Evolutionary conservation across 2,329 filamentous ascomycete species (phyloP), one percentile per base, ranked within the genome.

Genomic region (Macrophomina pseudophaseolina): DNA sequence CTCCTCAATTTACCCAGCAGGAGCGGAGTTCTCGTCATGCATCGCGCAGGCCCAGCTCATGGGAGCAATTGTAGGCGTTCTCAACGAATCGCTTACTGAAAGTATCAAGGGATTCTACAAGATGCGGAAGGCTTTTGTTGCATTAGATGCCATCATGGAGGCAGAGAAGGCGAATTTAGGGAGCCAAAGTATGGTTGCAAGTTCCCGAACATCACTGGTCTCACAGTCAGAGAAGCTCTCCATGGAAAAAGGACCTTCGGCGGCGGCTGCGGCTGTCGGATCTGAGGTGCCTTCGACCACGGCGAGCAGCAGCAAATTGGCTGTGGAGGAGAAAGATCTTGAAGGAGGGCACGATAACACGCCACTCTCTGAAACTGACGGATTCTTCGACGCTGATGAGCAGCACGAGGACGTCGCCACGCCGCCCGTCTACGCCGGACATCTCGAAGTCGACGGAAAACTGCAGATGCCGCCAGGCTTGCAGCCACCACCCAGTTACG

Each of bases 1-100:
- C 69, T 89, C 84, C 67, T 79, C 81, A 56, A 88, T 97, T 30
- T 97, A 97, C 72, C 88, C 91, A 0, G 85, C 91, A 0, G 95
- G 95, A 1, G 91, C 91, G 5, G 94, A 99, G 80, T 98, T 91
- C 76, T 88, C 92, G 2, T 83, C 98, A 4, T 91, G 93, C 68
- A 87, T 93, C 68, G 92, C 93, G 4, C 89, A 97, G 80, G 87
- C 92, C 1, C 92, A 97, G 78, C 84, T 97, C 69, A 97, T 97
- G 90, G 87, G 88, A 66, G 94, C 94, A 0, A 90, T 99, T 1
- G 89, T 97, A 0, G 92, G 89, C 0, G 92, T 98, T 16, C 81
- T 98, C 72, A 96, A 96, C 71, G 95, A 98, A 81, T 97, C 92
- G 75, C 80, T 98, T 72, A 94, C 94, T 0, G 95, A 98, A 77